phyloP scores from a whole-genome alignment of 2,329 filamentous ascomycete genomes.

The Penicillium sp. region DNA sequence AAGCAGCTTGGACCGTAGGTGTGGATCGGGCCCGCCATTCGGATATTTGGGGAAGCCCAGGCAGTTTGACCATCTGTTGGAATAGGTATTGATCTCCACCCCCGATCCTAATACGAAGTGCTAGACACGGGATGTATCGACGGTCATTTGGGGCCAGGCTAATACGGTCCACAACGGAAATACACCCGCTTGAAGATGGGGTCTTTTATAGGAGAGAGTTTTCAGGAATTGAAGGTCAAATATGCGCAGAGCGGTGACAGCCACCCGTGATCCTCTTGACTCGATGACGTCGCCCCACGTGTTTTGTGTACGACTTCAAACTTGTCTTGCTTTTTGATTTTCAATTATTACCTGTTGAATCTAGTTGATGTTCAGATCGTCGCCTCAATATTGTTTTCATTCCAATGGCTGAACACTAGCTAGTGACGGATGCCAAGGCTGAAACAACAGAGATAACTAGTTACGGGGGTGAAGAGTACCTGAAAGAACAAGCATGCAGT shows the following conservation, averaged over 20 bases:
- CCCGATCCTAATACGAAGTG: background rate
- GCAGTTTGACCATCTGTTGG: background rate
- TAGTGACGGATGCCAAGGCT: too few relatives aligned
- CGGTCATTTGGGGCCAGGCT: conserved; percentile 15
- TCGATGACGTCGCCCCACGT: conserved; percentile 41
- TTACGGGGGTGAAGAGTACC: too few relatives aligned
- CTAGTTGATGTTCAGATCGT: background rate
- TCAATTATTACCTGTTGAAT: background rate
- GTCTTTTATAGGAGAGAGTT: background rate
- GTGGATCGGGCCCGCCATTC: conserved; percentile 51
- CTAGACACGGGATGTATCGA: conserved; percentile 9
- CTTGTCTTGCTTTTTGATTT: background rate
- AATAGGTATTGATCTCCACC: conserved; percentile 4
- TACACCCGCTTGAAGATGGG: conserved; percentile 2
- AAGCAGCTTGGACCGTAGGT: conserved; percentile 61
- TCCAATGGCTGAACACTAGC: too few relatives aligned
- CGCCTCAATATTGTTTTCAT: background rate
- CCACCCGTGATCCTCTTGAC: conserved; percentile 11
- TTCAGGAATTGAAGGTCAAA: background rate
- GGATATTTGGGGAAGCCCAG: background rate
- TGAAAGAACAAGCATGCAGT: too few relatives aligned
- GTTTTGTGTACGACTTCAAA: conserved; percentile 13
- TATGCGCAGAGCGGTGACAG: conserved; percentile 2
- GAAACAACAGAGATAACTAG: too few relatives aligned
- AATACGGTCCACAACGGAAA: conserved; percentile 2